phyloP scores from a whole-genome alignment of 495 filamentous ascomycete genomes.

The Parathielavia appendiculata region DNA sequence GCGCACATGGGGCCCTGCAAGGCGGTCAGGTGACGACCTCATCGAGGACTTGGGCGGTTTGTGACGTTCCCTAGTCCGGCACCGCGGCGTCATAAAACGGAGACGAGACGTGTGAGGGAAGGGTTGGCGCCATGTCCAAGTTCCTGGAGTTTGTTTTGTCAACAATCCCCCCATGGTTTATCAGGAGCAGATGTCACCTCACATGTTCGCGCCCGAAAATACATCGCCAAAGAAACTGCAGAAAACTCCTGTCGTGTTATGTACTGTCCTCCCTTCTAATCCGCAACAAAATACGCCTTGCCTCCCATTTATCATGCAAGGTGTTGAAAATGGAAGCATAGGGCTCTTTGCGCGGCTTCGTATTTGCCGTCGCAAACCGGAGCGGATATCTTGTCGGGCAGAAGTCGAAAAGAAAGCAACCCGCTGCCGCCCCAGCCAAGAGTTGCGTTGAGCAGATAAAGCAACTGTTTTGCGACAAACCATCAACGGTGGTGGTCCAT shows the following conservation, averaged over 20 bases:
- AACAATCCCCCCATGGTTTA: conserved; percentile 2
- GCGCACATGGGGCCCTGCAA: conserved; percentile 23
- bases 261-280: neutral
- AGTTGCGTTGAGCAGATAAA: neutral
- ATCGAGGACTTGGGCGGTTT: conserved; percentile 5
- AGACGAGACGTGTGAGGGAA: conserved; percentile 6
- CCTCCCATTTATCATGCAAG: conserved; percentile 19
- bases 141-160: neutral
- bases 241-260: neutral
- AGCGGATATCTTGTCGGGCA: conserved; percentile 32
- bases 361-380: conserved; percentile 19
- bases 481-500: neutral
- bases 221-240: neutral
- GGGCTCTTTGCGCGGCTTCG: conserved; percentile 26
- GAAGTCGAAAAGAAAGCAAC: conserved; percentile 13
- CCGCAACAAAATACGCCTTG: conserved; percentile 1
- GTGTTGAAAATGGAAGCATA: conserved; percentile 25
- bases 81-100: conserved; percentile 5
- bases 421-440: too few species aligned
- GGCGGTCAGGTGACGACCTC: conserved; percentile 31
- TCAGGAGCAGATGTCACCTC: conserved; percentile 6
- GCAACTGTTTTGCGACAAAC: too few species aligned
- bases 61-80: conserved; percentile 1
- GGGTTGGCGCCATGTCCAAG: neutral
- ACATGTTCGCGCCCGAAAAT: neutral